Evolutionary conservation across 2,329 filamentous ascomycete genomes (phyloP), one percentile per base, ranked within the genome.

Genomic region (Capronia coronata): DNA sequence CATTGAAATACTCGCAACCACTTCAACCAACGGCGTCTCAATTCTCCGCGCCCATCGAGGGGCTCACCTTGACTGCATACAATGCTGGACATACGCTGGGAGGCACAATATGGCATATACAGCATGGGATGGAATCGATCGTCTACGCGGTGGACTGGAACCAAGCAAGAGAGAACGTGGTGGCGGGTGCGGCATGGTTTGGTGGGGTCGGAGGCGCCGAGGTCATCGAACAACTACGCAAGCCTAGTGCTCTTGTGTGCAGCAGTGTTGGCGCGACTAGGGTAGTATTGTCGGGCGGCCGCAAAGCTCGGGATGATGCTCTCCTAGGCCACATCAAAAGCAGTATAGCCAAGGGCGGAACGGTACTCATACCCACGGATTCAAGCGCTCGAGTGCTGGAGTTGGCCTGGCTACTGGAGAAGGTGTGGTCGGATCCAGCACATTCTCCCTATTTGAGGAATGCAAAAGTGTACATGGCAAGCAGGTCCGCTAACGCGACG

Each of bases 101-200:
- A 66, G 93, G 93, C 48, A 97, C 93, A 19, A 95, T 98, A 72
- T 98, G 93, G 93, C 91, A 97, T 63, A 90, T 98, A 57, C 91
- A 97, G 63, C 89, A 97, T 71, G 89, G 90, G 0, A 78, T 96
- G 64, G 93, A 98, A 67, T 96, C 90, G 1, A 91, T 98, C 35
- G 90, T 98, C 1, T 97, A 98, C 62, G 91, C 93, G 0, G 87
- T 96, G 14, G 91, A 97, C 64, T 98, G 93, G 93, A 96, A 96
- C 61, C 90, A 96, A 68, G 88, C 86, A n/a, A 82, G 88, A 59
- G 93, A 98, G 66, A 94, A 95, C 68, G 89, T 97, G 13, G 83
- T 95, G 52, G 83, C 91, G 0, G 91, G 91, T 55, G 93, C 93
- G 18, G 89, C 91, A 21, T 97, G 93, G 88, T 76, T 98, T 35